Evolutionary conservation across 2,329 filamentous ascomycete genomes (phyloP).

Genomic region (Fusarium nanum): DNA sequence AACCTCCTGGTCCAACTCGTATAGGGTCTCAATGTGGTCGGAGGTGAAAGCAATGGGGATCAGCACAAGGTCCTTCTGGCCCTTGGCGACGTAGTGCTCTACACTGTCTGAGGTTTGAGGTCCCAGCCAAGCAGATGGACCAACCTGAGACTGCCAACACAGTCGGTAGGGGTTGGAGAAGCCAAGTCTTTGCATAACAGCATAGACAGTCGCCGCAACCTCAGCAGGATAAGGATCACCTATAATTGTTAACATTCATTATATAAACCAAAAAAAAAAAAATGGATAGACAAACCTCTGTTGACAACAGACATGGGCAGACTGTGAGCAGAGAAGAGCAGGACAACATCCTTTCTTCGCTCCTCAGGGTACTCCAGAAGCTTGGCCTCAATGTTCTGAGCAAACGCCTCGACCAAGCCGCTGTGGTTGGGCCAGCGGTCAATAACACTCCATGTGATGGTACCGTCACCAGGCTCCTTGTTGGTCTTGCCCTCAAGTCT

Average conservation of each 20-base stretch:
- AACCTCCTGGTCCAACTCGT: conserved; percentile 92
- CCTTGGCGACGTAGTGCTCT: conserved; percentile 87
- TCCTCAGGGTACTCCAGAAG: conserved; percentile 86
- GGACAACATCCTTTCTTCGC: conserved; percentile 79
- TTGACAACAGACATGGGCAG: conserved; percentile 98
- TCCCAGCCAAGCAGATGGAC: conserved; percentile 93
- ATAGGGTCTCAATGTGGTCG: conserved; percentile 96
- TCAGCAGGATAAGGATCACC: conserved; percentile 95
- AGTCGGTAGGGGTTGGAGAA: conserved; percentile 92
- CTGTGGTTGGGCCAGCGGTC: conserved; percentile 96
- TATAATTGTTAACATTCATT: conserved; percentile 52
- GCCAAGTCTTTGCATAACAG: conserved; percentile 91
- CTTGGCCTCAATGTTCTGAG: conserved; percentile 89
- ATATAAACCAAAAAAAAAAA: no score
- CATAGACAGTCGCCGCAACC: conserved; percentile 94
- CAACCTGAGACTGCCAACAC: conserved; percentile 98
- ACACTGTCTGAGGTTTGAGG: conserved; percentile 93
- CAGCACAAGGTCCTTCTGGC: conserved; percentile 88
- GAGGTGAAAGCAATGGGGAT: conserved; percentile 98
- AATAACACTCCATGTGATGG: conserved; percentile 96
- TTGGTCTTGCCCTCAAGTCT: conserved; percentile 82
- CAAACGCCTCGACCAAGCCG: conserved; percentile 91
- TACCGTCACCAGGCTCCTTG: conserved; percentile 66
- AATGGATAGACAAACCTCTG: conserved; percentile 69
- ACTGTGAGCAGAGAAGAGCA: conserved; percentile 95